Percentiles rank a stretch among this genome's conserved stretches.
phyloP scores from a whole-genome alignment of 2,329 filamentous ascomycete genomes.

The Fusarium pseudocircinatum region DNA sequence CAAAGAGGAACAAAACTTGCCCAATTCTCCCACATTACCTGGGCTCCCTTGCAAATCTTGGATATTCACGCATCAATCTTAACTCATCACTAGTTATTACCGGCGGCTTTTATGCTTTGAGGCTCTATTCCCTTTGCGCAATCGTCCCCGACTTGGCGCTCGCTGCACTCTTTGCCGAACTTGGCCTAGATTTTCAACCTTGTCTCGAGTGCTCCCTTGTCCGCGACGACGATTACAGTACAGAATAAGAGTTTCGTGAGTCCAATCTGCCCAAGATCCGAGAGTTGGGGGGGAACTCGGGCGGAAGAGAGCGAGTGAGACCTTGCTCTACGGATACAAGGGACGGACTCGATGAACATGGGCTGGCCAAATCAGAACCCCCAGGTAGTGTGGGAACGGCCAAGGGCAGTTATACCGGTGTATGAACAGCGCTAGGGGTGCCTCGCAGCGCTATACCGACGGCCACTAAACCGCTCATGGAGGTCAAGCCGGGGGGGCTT shows the following conservation, averaged over 20 bases:
- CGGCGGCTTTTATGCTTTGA: slow-evolving; percentile 20
- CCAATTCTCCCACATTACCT: slow-evolving; percentile 9
- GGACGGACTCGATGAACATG: slow-evolving; percentile 18
- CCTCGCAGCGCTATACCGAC: slow-evolving; percentile 28
- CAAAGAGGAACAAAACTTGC: slow-evolving; percentile 21
- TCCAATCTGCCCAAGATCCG: slow-evolving; percentile 15
- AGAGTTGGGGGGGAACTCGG: slow-evolving; percentile 6
- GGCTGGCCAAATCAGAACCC: slow-evolving; percentile 23
- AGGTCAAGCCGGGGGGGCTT: slow-evolving; percentile 24
- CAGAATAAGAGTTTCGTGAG: slow-evolving; percentile 12
- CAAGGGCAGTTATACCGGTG: slow-evolving; percentile 32
- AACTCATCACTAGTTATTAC: slow-evolving; percentile 26
- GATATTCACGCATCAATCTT: slow-evolving; percentile 31
- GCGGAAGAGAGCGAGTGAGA: slow-evolving; percentile 29
- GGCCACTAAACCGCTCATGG: slow-evolving; percentile 34
- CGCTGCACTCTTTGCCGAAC: slow-evolving; percentile 26
- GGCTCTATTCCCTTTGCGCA: slow-evolving; percentile 37
- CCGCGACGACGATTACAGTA: slow-evolving; percentile 2
- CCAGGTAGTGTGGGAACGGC: slow-evolving; percentile 26
- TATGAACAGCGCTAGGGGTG: slow-evolving; percentile 26
- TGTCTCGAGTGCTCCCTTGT: slow-evolving; percentile 7
- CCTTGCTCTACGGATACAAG: not conserved
- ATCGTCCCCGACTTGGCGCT: slow-evolving; percentile 37
- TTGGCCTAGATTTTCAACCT: slow-evolving; percentile 33
- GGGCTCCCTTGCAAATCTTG: slow-evolving; percentile 20